Conservation (phyloP, 2,329 filamentous ascomycete species). For the Sporothrix sp. region DNA sequence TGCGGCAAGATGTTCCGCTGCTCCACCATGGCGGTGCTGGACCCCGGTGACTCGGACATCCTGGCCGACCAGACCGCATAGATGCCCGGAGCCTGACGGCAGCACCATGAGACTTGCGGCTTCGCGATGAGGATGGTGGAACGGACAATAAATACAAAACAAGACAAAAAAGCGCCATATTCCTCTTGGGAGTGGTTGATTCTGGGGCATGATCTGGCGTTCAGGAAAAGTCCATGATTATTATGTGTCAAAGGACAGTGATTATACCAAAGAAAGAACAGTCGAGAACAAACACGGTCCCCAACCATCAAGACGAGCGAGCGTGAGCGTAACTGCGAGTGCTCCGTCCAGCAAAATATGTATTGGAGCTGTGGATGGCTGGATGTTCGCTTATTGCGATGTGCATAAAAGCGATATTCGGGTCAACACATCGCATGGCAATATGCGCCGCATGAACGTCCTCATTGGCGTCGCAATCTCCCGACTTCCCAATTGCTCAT, state of each 20-base stretch:
- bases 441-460: slow-evolving; percentile 2
- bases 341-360: too few relatives aligned
- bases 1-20: slow-evolving; percentile 98
- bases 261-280: slow-evolving; percentile 13
- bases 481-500: not conserved
- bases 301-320: too few relatives aligned
- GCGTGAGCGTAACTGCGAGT: too few relatives aligned
- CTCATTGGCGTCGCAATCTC: slow-evolving; percentile 8
- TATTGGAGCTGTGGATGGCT: not conserved
- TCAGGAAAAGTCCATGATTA: slow-evolving; percentile 23
- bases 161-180: not conserved
- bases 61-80: slow-evolving; percentile 58
- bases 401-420: not conserved
- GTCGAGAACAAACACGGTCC: slow-evolving; percentile 11
- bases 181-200: slow-evolving; percentile 2
- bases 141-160: slow-evolving; percentile 3
- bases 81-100: not conserved
- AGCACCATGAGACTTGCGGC: not conserved
- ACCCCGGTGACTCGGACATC: slow-evolving; percentile 98
- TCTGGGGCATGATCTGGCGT: slow-evolving; percentile 31
- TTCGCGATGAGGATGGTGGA: slow-evolving; percentile 1
- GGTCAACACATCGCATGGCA: not conserved
- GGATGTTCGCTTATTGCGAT: not conserved
- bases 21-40: slow-evolving; percentile 93
- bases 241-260: slow-evolving; percentile 12